Conservation (phyloP, 148 eudicot genomes). For the Camellia granthamiana region DNA sequence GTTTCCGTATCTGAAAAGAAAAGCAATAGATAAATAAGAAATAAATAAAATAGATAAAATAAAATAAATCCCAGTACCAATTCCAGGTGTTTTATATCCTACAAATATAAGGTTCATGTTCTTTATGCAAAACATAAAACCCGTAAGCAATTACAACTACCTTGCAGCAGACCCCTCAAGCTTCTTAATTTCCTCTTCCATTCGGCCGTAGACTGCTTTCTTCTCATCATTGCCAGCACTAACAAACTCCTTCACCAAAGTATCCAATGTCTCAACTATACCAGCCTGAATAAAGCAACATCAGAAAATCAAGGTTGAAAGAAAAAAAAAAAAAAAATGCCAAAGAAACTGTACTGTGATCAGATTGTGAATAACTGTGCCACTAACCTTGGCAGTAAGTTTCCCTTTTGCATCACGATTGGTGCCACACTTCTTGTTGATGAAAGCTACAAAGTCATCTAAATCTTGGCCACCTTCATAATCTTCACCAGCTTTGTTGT, state of each 20-base stretch:
- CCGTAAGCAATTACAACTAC: conserved; percentile 30
- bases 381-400: conserved; percentile 65
- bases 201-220: conserved; percentile 51
- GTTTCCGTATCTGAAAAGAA: conserved; percentile 68
- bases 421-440: conserved; percentile 87
- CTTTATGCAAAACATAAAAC: neutral
- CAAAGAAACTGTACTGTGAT: neutral
- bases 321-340: neutral
- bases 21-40: conserved; percentile 1
- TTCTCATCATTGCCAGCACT: conserved; percentile 70
- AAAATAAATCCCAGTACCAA: neutral
- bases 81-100: neutral
- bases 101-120: neutral
- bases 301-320: neutral
- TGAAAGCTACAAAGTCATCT: conserved; percentile 76
- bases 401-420: conserved; percentile 85
- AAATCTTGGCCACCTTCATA: conserved; percentile 85
- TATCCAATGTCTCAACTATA: conserved; percentile 50
- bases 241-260: conserved; percentile 74
- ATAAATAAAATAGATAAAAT: neutral
- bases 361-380: neutral
- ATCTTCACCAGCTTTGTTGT: conserved; percentile 95
- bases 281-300: conserved; percentile 63
- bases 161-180: conserved; percentile 84
- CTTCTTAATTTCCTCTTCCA: conserved; percentile 84